A percentile compares a stretch with the other conserved stretches of the same genome.
These are phyloP conservation scores for Aspergillus floridensis DNA, from an alignment of 2,329 filamentous ascomycete genomes.

Conservation along the genomic window DNA sequence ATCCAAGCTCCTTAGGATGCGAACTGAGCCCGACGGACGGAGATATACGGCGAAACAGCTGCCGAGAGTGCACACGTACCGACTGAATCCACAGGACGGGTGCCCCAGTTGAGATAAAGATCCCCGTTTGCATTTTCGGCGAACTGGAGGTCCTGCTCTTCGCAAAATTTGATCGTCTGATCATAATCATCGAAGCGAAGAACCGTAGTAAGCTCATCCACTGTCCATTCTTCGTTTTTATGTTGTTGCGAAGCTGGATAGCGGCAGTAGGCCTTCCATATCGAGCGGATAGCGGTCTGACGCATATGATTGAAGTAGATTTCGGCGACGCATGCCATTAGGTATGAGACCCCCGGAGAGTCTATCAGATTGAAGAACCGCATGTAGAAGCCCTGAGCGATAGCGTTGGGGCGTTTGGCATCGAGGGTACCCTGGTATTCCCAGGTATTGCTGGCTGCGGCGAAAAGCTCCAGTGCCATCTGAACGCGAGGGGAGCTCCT, in stretches of 20 bases:
- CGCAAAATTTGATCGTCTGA: conserved; percentile 55
- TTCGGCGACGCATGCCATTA: conserved; percentile 64
- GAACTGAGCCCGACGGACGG: conserved; percentile 3
- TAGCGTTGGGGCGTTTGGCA: conserved; percentile 48
- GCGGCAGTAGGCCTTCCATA: conserved; percentile 54
- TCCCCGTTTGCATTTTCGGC: conserved; percentile 45
- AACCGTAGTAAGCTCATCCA: conserved; percentile 50
- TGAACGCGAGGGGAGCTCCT: conserved; percentile 53
- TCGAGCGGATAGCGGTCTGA: conserved; percentile 53
- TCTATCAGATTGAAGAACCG: conserved; percentile 58
- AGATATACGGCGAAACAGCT: conserved; percentile 19
- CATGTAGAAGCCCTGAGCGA: conserved; percentile 58
- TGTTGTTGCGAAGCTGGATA: conserved; percentile 47
- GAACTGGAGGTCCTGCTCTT: conserved; percentile 53
- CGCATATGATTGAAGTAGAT: conserved; percentile 61
- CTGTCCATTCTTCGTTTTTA: conserved; percentile 56
- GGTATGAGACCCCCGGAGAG: conserved; percentile 57
- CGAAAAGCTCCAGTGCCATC: conserved; percentile 57
- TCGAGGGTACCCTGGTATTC: conserved; percentile 53
- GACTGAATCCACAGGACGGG: conserved; percentile 47
- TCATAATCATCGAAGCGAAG: conserved; percentile 57
- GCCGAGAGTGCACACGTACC: conserved; percentile 34
- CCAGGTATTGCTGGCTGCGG: conserved; percentile 54
- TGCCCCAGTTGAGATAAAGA: conserved; percentile 53
- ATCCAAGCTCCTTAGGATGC: not conserved